These are phyloP conservation scores for Fusarium transvaalense DNA, from an alignment of 2,329 filamentous ascomycete species.

Conservation along the genomic window DNA sequence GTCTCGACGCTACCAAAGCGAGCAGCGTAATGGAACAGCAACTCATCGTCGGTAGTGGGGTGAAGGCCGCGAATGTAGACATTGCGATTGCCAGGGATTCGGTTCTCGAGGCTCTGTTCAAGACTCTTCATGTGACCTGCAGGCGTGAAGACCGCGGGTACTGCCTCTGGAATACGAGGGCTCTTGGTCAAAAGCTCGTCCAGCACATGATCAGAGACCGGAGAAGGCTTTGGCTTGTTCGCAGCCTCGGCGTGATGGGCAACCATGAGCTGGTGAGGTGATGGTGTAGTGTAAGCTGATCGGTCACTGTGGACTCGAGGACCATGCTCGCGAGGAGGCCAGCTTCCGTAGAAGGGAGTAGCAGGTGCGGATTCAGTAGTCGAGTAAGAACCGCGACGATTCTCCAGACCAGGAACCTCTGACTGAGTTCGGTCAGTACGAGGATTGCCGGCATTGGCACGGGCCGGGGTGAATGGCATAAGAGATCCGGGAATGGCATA, in stretches of 20 bases:
- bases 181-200: conserved; percentile 78
- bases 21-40: conserved; percentile 82
- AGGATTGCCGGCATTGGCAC: conserved; percentile 58
- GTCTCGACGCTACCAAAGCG: conserved; percentile 96
- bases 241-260: conserved; percentile 56
- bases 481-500: conserved; percentile 56
- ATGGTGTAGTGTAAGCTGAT: conserved; percentile 75
- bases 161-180: conserved; percentile 87
- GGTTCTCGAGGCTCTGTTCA: conserved; percentile 94
- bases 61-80: conserved; percentile 98
- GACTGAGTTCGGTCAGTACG: conserved; percentile 62
- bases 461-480: conserved; percentile 67
- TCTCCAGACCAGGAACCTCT: conserved; percentile 72
- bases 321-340: conserved; percentile 69
- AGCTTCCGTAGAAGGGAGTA: conserved; percentile 71
- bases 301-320: conserved; percentile 71
- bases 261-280: conserved; percentile 69
- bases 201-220: conserved; percentile 63
- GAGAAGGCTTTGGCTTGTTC: conserved; percentile 58
- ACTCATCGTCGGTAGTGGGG: conserved; percentile 93
- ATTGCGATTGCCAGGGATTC: conserved; percentile 91
- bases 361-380: conserved; percentile 75
- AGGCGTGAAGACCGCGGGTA: conserved; percentile 89
- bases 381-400: conserved; percentile 75
- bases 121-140: conserved; percentile 89